These are phyloP conservation scores for Gautieria morchelliformis DNA, from an alignment of 768 basidiomycete species.

Conservation along the genomic window DNA sequence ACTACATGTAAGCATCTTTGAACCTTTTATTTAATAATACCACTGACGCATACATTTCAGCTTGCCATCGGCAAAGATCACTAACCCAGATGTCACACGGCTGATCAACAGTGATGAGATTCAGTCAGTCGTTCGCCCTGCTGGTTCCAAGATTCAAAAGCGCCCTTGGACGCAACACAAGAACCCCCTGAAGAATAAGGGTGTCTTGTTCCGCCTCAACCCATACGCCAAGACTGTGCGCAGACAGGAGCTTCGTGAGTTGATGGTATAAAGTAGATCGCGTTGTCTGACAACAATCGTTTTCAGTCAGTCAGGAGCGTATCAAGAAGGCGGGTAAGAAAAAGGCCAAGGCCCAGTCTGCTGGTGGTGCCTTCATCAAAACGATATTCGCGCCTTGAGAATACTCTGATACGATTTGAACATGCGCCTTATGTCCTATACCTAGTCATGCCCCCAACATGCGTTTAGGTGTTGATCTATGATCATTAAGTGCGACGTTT, in stretches of 20 bases:
- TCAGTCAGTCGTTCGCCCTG: constrained; percentile 91
- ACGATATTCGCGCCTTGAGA: constrained; percentile 81
- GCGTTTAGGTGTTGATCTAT: not conserved
- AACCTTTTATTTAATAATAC: not conserved
- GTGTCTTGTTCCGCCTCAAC: constrained; percentile 92
- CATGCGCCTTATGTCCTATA: not conserved
- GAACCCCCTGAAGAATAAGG: constrained; percentile 94
- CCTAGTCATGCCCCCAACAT: not conserved
- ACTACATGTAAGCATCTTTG: constrained; percentile 55
- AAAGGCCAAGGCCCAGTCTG: constrained; percentile 36
- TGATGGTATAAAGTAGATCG: not conserved
- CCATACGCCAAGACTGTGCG: constrained; percentile 95
- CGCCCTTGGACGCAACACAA: constrained; percentile 99
- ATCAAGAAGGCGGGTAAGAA: constrained; percentile 55
- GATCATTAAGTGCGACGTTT: too few species aligned
- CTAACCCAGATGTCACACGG: constrained; percentile 93
- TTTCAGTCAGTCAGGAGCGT: constrained; percentile 71
- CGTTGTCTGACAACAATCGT: constrained; percentile 3
- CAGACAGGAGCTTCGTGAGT: constrained; percentile 80
- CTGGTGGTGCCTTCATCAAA: constrained; percentile 76
- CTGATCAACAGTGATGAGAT: constrained; percentile 98
- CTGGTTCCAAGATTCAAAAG: constrained; percentile 75
- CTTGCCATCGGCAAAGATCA: constrained; percentile 92
- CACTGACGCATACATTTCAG: constrained; percentile 25
- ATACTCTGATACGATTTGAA: not conserved